Percentiles rank a stretch among this genome's conserved stretches.
These are phyloP conservation scores for Phaeophleospora eucalypticola DNA, from an alignment of 2,329 filamentous ascomycete species.

Conservation along the genomic window DNA sequence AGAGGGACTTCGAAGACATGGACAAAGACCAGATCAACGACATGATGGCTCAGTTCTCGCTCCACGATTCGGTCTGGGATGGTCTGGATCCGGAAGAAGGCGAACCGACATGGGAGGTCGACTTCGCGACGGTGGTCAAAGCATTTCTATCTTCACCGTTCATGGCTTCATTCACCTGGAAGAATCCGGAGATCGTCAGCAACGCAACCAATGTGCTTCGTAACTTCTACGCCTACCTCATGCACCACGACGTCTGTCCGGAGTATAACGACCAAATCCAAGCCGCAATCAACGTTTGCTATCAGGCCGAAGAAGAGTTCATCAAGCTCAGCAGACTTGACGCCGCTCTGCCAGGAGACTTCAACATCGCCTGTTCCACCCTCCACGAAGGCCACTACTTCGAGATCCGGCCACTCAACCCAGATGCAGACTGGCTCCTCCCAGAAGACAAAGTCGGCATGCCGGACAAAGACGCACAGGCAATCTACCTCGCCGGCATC, in stretches of 20 bases:
- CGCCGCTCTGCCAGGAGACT: constrained; percentile 64
- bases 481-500: constrained; percentile 50
- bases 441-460: constrained; percentile 32
- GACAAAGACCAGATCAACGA: constrained; percentile 53
- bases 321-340: constrained; percentile 53
- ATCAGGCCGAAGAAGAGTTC: constrained; percentile 63
- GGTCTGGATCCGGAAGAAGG: constrained; percentile 44
- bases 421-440: constrained; percentile 27
- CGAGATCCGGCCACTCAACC: constrained; percentile 6
- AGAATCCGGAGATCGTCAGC: constrained; percentile 50
- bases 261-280: constrained; percentile 69
- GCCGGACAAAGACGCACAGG: constrained; percentile 44
- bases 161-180: constrained; percentile 49
- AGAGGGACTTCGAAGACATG: constrained; percentile 35
- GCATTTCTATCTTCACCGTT: constrained; percentile 58
- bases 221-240: constrained; percentile 85
- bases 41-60: constrained; percentile 45
- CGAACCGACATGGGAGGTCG: constrained; percentile 61
- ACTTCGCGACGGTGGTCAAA: constrained; percentile 72
- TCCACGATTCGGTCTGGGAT: constrained; percentile 45
- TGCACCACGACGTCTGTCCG: constrained; percentile 79
- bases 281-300: constrained; percentile 63
- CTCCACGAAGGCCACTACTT: constrained; percentile 59
- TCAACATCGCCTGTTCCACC: constrained; percentile 71
- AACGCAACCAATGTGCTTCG: constrained; percentile 64